phyloP scores from a whole-genome alignment of 2,329 filamentous ascomycete genomes.

The Beauveria asiatica region DNA sequence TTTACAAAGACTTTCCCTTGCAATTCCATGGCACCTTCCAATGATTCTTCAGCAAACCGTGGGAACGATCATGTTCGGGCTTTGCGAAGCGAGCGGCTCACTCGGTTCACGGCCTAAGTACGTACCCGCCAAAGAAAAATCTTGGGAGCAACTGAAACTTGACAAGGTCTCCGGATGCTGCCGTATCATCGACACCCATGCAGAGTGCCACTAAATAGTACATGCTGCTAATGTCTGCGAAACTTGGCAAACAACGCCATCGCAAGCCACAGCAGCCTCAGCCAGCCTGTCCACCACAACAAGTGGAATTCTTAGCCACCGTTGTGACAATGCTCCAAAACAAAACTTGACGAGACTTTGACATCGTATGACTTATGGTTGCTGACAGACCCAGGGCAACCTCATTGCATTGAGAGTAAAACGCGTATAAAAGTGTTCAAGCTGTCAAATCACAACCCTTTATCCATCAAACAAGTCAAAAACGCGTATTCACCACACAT shows the following conservation, averaged over 20 bases:
- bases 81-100: conserved; percentile 19
- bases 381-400: too few species aligned
- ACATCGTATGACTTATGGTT: too few species aligned
- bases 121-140: conserved; percentile 19
- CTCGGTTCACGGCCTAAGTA: conserved; percentile 30
- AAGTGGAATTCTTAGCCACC: not conserved
- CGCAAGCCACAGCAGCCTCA: not conserved
- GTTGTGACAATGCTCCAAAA: too few species aligned
- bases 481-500: not conserved
- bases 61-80: not conserved
- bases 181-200: conserved; percentile 26
- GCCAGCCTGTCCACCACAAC: not conserved
- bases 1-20: not conserved
- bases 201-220: conserved; percentile 18
- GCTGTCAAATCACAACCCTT: not conserved
- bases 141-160: not conserved
- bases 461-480: not conserved
- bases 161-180: conserved; percentile 21
- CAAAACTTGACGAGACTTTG: too few species aligned
- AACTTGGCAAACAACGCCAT: not conserved
- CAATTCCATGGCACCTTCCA: not conserved
- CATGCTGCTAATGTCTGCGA: not conserved
- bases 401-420: too few species aligned
- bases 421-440: not conserved
- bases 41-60: not conserved